Evolutionary conservation across 164 flowering plant species (phyloP), one percentile per base, ranked within the genome.

Genomic region (Annona cherimola): DNA sequence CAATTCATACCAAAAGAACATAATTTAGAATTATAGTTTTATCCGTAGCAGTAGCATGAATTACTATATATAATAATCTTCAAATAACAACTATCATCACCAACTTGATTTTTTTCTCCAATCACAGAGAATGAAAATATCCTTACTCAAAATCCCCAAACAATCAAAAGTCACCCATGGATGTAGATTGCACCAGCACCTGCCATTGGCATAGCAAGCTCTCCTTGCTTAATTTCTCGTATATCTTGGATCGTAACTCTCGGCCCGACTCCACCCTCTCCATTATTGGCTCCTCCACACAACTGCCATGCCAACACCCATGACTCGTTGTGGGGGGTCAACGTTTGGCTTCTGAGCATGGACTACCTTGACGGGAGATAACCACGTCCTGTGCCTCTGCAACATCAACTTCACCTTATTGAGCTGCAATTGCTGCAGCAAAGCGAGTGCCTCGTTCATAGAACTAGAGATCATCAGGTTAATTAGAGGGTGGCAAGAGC

Each of bases 191-290:
- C 35, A 26, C 44, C 44, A 7, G 84, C 73, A 20, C 77, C 88
- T 2, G 60, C 74, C 16, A 81, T 79, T 4, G 73, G 85, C 18
- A 87, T 71, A 2, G 90, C 35, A 26, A 85, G 77, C 86, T 87
- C 69, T 89, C 88, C 73, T 82, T 88, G 41, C 92, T 81, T 14
- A 92, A 83, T 61, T 82, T 90, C 2, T 89, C 90, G 39, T 79
- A 90, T 0, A 88, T 84, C 68, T 73, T 81, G 0, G 92, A 87
- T 14, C 97, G 80, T 14, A 90, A 43, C 4, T 82, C 88, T 50
- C 86, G 84, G 3, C 94, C 95, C 0, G 94, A 92, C 68, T 90
- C 95, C 1, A 89, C 95, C 73, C 92, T 74, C 77, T 92, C 95
- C 89, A 80, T 81, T 1, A 87, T 86, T 71, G 82, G 89, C 62